Conservation (phyloP, 768 basidiomycete genomes). For the Auricularia auricula-judae region DNA sequence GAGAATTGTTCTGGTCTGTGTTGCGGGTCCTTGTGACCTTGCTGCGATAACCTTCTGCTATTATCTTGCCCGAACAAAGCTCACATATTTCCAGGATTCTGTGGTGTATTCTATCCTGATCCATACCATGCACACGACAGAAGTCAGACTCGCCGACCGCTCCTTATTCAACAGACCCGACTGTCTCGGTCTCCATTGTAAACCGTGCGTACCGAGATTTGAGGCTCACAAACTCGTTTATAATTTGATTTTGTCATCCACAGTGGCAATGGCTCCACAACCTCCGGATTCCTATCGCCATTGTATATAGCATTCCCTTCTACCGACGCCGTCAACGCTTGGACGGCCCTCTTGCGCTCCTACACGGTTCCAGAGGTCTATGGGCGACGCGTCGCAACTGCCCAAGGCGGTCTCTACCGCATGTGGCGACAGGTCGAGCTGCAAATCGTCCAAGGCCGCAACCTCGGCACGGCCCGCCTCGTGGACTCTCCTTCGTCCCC, state of each 20-base stretch:
- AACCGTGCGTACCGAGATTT: conserved; percentile 29
- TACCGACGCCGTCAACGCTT: conserved; percentile 53
- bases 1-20: too few relatives aligned
- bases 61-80: background rate
- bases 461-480: conserved; percentile 45
- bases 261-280: background rate
- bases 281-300: conserved; percentile 21
- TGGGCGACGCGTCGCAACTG: conserved; percentile 36
- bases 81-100: conserved; percentile 38
- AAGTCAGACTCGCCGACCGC: conserved; percentile 64
- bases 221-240: background rate
- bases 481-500: conserved; percentile 8
- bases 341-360: conserved; percentile 71
- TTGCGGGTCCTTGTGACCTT: too few relatives aligned
- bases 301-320: conserved; percentile 66
- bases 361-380: conserved; percentile 76
- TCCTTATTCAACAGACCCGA: conserved; percentile 71
- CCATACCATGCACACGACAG: conserved; percentile 65
- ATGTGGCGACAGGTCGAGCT: conserved; percentile 81
- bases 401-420: conserved; percentile 67
- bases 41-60: background rate
- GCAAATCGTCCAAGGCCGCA: conserved; percentile 61
- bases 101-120: conserved; percentile 65
- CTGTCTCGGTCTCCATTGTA: conserved; percentile 60
- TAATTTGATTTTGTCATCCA: background rate